Base-by-base conservation (phyloP, 129 eudicot genomes). In the Flaveria trinervia region DNA sequence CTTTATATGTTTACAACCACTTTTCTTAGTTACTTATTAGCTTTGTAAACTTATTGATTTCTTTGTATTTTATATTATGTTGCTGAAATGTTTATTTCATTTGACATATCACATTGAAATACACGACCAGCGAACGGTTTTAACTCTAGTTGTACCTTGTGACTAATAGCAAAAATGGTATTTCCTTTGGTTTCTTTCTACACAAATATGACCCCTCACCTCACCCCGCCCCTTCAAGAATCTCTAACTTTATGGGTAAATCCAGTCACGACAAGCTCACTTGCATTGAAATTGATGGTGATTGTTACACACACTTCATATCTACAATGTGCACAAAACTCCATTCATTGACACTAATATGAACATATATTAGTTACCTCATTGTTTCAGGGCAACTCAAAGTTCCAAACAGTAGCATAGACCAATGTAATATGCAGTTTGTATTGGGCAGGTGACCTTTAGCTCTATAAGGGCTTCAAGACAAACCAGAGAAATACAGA, bases 201-300 rank as follows among this genome's bases (percentile, higher is more conserved):
- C 59, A 17, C 25, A 41, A 16, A 52, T 33, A 49, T 61, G 60
- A 70, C 13, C 71, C 60, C 25, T 22, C 43, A 57, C 76, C 62
- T 55, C n/a, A 61, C 30, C 51, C 79, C 79, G 49, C 36, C 67
- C 41, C 52, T 50, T 72, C 69, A 73, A 80, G 79, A 80, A 80
- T 80, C 69, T 80, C 59, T n/a, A 48, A 72, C 79, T 73, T 80
- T 73, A 49, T 54, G 74, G 39, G 36, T 43, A 73, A 52, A 41
- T 72, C 79, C 83, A 80, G 17, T 20, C 79, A 80, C 74, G 65
- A 65, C 52, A 65, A 73, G 79, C 79, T 73, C 70, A 73, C 12
- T 73, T 80, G 83, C 73, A 73, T 73, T 65, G 74, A 73, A 49
- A 41, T 26, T 73, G 79, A 80, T 65, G 60, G 51, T 54, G 83